These are phyloP conservation scores for Aspergillus heteromorphus DNA, from an alignment of 495 filamentous ascomycete genomes.

Conservation along the genomic window DNA sequence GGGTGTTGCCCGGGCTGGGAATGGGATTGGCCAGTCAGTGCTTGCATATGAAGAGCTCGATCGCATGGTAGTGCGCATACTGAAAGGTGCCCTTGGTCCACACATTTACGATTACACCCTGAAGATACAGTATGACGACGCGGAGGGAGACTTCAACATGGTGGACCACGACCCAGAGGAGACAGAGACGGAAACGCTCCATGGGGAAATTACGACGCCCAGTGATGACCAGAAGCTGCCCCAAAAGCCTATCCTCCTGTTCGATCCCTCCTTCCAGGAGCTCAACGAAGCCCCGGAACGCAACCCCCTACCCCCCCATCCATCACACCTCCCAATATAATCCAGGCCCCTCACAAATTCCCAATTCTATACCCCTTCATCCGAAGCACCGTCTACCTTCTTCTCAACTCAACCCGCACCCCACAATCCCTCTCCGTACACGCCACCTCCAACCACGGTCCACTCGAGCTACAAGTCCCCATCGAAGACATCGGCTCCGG, in stretches of 20 bases:
- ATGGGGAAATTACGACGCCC: not conserved
- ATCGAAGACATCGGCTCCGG: conserved; percentile 43
- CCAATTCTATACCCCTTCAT: conserved; percentile 61
- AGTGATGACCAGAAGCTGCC: not conserved
- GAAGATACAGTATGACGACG: conserved; percentile 39
- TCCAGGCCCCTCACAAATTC: conserved; percentile 59
- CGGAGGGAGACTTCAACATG: conserved; percentile 50
- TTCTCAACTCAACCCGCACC: conserved; percentile 44
- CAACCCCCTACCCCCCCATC: conserved; percentile 45
- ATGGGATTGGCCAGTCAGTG: conserved; percentile 62
- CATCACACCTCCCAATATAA: conserved; percentile 44
- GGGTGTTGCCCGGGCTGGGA: conserved; percentile 60
- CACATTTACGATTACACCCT: conserved; percentile 56
- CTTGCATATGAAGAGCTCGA: conserved; percentile 53
- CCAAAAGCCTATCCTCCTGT: conserved; percentile 50
- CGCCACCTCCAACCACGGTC: conserved; percentile 48
- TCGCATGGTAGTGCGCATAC: conserved; percentile 62
- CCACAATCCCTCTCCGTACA: conserved; percentile 53
- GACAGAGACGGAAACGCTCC: not conserved
- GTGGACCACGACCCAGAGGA: conserved; percentile 32
- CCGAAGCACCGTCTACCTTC: conserved; percentile 57
- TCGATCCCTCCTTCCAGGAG: conserved; percentile 40
- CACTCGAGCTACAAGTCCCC: conserved; percentile 57
- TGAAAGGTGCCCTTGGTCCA: conserved; percentile 60
- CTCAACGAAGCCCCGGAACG: conserved; percentile 22